Evolutionary conservation across 306 rosid genomes (phyloP).

Genomic region (Cajanus cajan): DNA sequence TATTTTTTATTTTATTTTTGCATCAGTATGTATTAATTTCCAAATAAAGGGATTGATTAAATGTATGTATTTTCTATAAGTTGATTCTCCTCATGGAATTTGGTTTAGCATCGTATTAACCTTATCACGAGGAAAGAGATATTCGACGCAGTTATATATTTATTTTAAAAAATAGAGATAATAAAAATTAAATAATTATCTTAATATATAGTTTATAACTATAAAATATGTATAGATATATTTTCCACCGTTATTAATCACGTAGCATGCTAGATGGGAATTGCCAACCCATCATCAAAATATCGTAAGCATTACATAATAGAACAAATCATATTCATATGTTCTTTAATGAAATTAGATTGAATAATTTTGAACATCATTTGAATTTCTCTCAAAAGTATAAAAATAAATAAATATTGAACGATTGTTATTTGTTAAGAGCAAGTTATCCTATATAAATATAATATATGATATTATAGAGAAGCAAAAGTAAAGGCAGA

Average conservation of each 20-base stretch:
- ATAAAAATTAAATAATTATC: no score
- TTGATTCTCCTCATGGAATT: not conserved
- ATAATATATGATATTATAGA: not conserved
- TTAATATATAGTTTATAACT: no score
- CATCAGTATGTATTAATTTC: no score
- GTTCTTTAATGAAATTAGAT: no score
- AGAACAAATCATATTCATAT: not conserved
- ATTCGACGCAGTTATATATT: no score
- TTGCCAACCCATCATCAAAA: not conserved
- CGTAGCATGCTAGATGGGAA: not conserved
- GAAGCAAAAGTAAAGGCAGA: not conserved
- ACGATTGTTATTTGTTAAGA: not conserved
- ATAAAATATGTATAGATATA: not conserved
- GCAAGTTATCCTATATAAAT: no score
- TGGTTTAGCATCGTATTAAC: slow-evolving; percentile 2
- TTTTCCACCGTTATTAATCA: slow-evolving; percentile 21
- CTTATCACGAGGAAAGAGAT: no score
- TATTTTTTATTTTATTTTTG: no score
- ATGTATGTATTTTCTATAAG: slow-evolving; percentile 11
- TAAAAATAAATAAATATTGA: no score
- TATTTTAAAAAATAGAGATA: no score
- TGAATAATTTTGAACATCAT: not conserved
- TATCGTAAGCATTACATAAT: not conserved
- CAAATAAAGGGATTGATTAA: not conserved
- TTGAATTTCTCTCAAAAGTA: not conserved